Conservation (phyloP, 148 eudicot species). For the Tetragonia tetragonoides region DNA sequence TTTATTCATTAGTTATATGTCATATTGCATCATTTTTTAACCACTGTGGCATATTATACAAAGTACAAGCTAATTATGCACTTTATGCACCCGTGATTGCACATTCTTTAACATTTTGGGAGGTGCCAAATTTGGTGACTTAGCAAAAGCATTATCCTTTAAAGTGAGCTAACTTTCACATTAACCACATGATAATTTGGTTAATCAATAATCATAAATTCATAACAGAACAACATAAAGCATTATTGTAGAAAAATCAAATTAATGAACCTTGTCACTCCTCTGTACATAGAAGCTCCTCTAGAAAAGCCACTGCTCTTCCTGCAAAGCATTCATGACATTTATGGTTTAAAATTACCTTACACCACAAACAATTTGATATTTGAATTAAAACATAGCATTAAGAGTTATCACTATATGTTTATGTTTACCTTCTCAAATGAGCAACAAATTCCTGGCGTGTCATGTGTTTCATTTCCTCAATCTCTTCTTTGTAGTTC, state of each 20-base stretch:
- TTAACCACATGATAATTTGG: background rate
- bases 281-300: constrained; percentile 94
- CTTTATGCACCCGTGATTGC: too few relatives aligned
- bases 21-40: too few relatives aligned
- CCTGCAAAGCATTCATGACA: constrained; percentile 37
- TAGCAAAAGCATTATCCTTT: too few relatives aligned
- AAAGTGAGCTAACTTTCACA: too few relatives aligned
- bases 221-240: background rate
- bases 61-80: too few relatives aligned
- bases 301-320: constrained; percentile 95
- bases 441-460: constrained; percentile 93
- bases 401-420: background rate
- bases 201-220: too few relatives aligned
- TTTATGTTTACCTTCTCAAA: constrained; percentile 61
- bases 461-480: constrained; percentile 82
- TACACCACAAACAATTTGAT: background rate
- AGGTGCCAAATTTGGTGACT: too few relatives aligned
- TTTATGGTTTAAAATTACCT: background rate
- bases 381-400: background rate
- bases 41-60: too few relatives aligned
- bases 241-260: background rate
- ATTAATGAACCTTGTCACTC: constrained; percentile 75
- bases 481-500: constrained; percentile 65
- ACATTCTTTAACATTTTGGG: too few relatives aligned
- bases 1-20: too few relatives aligned